Base-by-base conservation (phyloP, 176 grass and related monocot species). In the Zoysia pacifica region DNA sequence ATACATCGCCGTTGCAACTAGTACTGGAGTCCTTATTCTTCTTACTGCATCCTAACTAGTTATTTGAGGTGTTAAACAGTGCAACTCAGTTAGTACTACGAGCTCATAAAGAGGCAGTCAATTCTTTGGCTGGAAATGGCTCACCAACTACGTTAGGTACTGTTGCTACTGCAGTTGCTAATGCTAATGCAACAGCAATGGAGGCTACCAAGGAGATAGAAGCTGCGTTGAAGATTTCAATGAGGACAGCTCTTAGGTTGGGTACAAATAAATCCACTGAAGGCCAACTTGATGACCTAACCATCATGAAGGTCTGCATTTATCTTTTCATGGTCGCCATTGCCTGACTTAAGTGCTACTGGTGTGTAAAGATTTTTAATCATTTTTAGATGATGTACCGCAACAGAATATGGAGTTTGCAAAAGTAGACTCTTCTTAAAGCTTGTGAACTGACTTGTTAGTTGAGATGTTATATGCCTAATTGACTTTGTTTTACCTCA, bases 101-200 rank as follows among this genome's bases (percentile, higher is more conserved):
- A 48, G 90, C 96, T 50, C 96, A 99, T 83, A 93, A 94, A 85
- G 96, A 99, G 59, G 96, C 96, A 76, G 90, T 95, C 41, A 99
- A 91, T 86, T 93, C 90, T 72, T 86, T 99, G 87, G 83, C 86
- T 63, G 92, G 92, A 65, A 95, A 91, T 72, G 89, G 86, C 44
- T 87, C 87, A 72, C 71, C 93, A 69, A 59, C 93, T 61, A 79
- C 82, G 48, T 82, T 94, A 58, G 93, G 96, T 72, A 91, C 96
- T 37, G 96, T 99, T 84, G 90, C 92, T 47, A 91, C 96, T 75
- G 96, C 93, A 37, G 93, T 99, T 71, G 93, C 93, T 81, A 93
- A 91, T 85, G 92, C 96, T 60, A 99, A 99, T 36, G 86, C 84
- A 68, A 89, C 79, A 82, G 96, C 96, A 38, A 91, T 93, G 88